Evolutionary conservation across 2,329 filamentous ascomycete genomes (phyloP).

Genomic region (Truncatella angustata): DNA sequence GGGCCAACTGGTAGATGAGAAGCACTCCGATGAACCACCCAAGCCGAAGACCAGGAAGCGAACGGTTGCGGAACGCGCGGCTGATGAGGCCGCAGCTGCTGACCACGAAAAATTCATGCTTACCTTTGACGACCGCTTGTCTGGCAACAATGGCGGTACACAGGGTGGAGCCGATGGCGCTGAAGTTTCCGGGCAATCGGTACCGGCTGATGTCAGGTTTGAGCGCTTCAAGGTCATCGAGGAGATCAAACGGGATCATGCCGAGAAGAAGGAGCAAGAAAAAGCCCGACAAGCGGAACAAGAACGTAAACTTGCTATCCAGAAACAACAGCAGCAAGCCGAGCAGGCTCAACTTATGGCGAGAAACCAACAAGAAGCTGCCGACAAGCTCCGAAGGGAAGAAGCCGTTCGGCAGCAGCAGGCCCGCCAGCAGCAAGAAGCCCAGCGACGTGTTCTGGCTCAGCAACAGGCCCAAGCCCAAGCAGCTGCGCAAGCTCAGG

Average conservation of each 20-base stretch:
- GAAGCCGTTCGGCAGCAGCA: conserved; percentile 26
- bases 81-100: conserved; percentile 88
- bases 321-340: conserved; percentile 40
- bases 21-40: conserved; percentile 74
- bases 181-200: conserved; percentile 71
- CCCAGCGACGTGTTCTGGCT: conserved; percentile 26
- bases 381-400: conserved; percentile 19
- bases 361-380: conserved; percentile 33
- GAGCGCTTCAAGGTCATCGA: conserved; percentile 90
- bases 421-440: conserved; percentile 27
- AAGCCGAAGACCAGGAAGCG: conserved; percentile 87
- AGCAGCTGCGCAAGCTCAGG: conserved; percentile 27
- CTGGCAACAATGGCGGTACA: conserved; percentile 55
- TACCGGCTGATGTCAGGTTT: conserved; percentile 82
- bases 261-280: conserved; percentile 74
- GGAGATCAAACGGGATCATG: conserved; percentile 75
- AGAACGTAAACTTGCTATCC: conserved; percentile 48
- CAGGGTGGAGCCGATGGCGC: conserved; percentile 57
- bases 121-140: conserved; percentile 79
- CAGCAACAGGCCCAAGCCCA: conserved; percentile 18
- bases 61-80: conserved; percentile 90
- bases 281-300: conserved; percentile 66
- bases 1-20: conserved; percentile 69
- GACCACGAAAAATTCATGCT: conserved; percentile 92
- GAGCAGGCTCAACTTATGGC: conserved; percentile 42